A percentile compares a stretch with the other conserved stretches of the same genome.
phyloP scores from a whole-genome alignment of 257 asterid species.

The Linaria vulgaris region DNA sequence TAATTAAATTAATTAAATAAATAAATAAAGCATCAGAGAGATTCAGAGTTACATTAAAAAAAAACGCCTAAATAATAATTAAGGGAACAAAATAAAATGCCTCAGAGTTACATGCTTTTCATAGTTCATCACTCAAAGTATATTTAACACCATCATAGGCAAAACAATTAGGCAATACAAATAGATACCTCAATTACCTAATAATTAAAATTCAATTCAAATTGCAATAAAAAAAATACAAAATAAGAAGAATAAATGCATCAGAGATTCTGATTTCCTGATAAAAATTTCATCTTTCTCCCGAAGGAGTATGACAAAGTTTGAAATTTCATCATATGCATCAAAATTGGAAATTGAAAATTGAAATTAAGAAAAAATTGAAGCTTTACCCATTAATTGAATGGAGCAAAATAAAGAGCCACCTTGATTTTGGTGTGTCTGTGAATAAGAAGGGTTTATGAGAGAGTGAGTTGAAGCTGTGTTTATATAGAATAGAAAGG shows the following conservation, averaged over 20 bases:
- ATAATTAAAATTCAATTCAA: neutral
- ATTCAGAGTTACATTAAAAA: neutral
- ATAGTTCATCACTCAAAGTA: slow-evolving; percentile 49
- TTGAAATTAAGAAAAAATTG: too few species aligned
- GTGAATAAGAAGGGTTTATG: too few species aligned
- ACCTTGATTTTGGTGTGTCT: too few species aligned
- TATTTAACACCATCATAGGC: slow-evolving; percentile 66
- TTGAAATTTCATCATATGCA: neutral
- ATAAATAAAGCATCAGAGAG: too few species aligned
- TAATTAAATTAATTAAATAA: too few species aligned
- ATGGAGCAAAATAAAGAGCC: too few species aligned
- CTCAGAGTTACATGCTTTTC: slow-evolving; percentile 51
- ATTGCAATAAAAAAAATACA: too few species aligned
- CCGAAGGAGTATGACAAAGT: slow-evolving; percentile 33
- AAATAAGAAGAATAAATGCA: slow-evolving; percentile 30
- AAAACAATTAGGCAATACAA: neutral
- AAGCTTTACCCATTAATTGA: too few species aligned
- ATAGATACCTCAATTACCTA: neutral
- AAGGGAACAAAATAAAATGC: slow-evolving; percentile 8
- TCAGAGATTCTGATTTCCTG: slow-evolving; percentile 70
- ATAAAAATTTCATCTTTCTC: slow-evolving; percentile 39
- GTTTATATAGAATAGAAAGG: too few species aligned
- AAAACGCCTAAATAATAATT: neutral
- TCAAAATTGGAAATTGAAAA: too few species aligned
- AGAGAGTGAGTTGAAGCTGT: too few species aligned